These are phyloP conservation scores for Kazachstania viticola DNA, from an alignment of 805 yeast genomes.

Conservation along the genomic window DNA sequence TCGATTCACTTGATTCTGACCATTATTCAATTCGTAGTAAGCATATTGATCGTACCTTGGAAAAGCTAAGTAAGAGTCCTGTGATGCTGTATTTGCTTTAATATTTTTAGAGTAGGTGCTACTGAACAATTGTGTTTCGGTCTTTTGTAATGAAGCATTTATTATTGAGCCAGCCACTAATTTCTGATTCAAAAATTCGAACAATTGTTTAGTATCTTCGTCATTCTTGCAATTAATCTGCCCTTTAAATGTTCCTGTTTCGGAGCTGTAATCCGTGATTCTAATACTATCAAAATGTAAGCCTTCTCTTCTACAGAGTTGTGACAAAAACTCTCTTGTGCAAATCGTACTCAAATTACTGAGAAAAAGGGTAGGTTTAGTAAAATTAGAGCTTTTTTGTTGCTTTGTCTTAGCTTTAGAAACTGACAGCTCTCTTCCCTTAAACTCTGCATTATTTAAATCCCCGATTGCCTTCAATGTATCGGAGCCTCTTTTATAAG, in stretches of 20 bases:
- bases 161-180: constrained; percentile 20
- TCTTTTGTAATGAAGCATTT: background rate
- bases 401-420: constrained; percentile 13
- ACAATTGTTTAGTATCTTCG: constrained; percentile 13
- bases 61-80: background rate
- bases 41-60: background rate
- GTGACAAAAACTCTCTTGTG: constrained; percentile 17
- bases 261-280: constrained; percentile 1
- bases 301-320: constrained; percentile 16
- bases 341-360: constrained; percentile 21
- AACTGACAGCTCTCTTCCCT: constrained; percentile 18
- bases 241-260: constrained; percentile 17
- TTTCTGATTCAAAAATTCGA: constrained; percentile 13
- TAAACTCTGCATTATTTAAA: constrained; percentile 21
- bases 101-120: too few species aligned
- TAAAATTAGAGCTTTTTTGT: background rate
- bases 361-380: constrained; percentile 10
- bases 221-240: constrained; percentile 13
- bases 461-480: constrained; percentile 28
- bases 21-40: background rate
- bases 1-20: background rate
- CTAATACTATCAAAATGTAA: constrained; percentile 3
- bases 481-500: constrained; percentile 29
- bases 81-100: background rate
- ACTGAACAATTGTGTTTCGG: too few species aligned